Conservation (phyloP, 306 rosid species). For the Styphnolobium japonicum region DNA sequence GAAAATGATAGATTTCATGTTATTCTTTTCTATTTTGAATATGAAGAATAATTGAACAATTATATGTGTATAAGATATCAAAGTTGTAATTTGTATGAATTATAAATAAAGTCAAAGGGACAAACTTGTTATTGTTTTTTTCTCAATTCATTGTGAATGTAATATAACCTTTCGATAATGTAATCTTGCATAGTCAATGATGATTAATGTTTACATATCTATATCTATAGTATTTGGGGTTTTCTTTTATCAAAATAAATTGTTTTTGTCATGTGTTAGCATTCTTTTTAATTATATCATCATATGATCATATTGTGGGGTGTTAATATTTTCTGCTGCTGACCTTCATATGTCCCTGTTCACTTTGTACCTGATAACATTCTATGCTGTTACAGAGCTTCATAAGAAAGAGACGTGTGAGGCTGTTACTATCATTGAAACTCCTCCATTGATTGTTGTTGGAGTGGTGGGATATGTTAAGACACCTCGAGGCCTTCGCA, state of each 20-base stretch:
- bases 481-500: constrained; percentile 68
- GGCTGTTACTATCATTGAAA: constrained; percentile 74
- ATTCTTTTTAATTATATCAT: too few species aligned
- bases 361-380: neutral
- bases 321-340: neutral
- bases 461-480: constrained; percentile 78
- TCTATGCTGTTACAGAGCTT: constrained; percentile 42
- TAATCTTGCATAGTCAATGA: neutral
- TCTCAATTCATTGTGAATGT: neutral
- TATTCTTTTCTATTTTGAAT: neutral
- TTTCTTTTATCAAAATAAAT: neutral
- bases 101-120: neutral
- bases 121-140: neutral
- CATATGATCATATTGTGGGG: neutral
- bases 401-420: constrained; percentile 89
- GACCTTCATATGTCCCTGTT: neutral
- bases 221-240: neutral
- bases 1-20: neutral
- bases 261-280: neutral
- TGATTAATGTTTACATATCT: neutral
- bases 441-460: constrained; percentile 72
- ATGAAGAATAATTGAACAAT: neutral
- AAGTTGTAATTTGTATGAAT: neutral
- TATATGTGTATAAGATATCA: neutral
- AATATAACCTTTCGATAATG: neutral